These are phyloP conservation scores for Ceratocystis lukuohia DNA, from an alignment of 2,329 filamentous ascomycete species.

Conservation along the genomic window DNA sequence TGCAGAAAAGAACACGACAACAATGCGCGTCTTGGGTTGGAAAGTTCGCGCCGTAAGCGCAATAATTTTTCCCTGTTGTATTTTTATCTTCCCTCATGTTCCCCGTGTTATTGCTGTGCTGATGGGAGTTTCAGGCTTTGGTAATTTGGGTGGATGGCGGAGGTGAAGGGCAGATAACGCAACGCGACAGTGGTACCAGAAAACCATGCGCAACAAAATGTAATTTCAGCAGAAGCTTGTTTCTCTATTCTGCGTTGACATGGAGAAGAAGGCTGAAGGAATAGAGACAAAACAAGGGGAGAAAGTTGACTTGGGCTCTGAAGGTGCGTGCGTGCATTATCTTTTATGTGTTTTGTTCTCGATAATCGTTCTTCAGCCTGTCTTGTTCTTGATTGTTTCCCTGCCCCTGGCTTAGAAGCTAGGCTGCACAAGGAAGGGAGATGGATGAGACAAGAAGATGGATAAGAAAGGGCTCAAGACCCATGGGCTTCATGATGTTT, in stretches of 20 bases:
- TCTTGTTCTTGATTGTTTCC: neutral
- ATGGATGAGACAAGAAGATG: neutral
- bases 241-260: neutral
- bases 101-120: neutral
- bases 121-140: neutral
- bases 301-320: neutral
- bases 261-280: slow-evolving; percentile 7
- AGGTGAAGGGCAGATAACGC: neutral
- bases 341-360: neutral
- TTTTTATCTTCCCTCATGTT: neutral
- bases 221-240: neutral
- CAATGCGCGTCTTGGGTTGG: neutral
- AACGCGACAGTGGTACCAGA: neutral
- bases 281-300: slow-evolving; percentile 1
- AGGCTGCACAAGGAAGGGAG: neutral
- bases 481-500: neutral
- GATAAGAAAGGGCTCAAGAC: neutral
- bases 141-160: neutral
- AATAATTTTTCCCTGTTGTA: too few relatives aligned
- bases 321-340: neutral
- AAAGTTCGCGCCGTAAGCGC: neutral
- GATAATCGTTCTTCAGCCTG: neutral
- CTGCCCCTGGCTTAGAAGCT: neutral
- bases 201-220: neutral
- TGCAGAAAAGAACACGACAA: neutral